Conservation (phyloP, 768 basidiomycete species). For the Tricholoma matsutake region DNA sequence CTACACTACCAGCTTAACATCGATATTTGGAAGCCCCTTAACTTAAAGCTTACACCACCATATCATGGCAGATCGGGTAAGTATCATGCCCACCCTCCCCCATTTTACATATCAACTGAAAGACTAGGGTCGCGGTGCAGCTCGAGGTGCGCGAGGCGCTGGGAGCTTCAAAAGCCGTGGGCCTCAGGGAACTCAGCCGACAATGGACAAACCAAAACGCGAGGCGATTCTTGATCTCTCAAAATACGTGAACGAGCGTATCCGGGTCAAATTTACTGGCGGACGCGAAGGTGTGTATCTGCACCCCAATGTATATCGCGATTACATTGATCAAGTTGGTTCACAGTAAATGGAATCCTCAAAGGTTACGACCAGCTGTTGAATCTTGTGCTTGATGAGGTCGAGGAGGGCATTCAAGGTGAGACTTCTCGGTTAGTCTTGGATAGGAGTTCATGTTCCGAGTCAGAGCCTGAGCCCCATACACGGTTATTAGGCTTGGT, state of each 20-base stretch:
- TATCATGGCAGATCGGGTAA: conserved; percentile 62
- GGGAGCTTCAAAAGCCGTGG: conserved; percentile 51
- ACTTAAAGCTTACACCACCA: conserved; percentile 8
- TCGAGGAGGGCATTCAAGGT: conserved; percentile 81
- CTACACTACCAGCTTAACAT: background rate
- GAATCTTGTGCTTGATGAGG: conserved; percentile 96
- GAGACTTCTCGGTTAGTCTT: conserved; percentile 19
- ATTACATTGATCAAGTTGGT: background rate
- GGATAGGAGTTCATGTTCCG: conserved; percentile 3
- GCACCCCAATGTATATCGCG: background rate
- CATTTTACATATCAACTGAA: conserved; percentile 34
- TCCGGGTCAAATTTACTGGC: conserved; percentile 97
- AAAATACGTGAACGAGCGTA: conserved; percentile 89
- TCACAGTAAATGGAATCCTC: conserved; percentile 79
- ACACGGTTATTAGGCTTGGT: conserved; percentile 75
- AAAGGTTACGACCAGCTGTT: conserved; percentile 97
- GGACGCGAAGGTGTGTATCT: conserved; percentile 77
- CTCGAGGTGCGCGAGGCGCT: conserved; percentile 43
- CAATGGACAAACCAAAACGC: conserved; percentile 76
- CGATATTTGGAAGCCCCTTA: background rate
- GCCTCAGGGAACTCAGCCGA: conserved; percentile 42
- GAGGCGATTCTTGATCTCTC: conserved; percentile 95
- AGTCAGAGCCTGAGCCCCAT: conserved; percentile 58
- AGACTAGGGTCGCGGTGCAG: conserved; percentile 56
- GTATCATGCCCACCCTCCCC: conserved; percentile 23